A percentile compares a stretch with the other conserved stretches of the same genome.
These are phyloP conservation scores for Bipolaris bicolor DNA, from an alignment of 2,329 filamentous ascomycete species.

Conservation along the genomic window DNA sequence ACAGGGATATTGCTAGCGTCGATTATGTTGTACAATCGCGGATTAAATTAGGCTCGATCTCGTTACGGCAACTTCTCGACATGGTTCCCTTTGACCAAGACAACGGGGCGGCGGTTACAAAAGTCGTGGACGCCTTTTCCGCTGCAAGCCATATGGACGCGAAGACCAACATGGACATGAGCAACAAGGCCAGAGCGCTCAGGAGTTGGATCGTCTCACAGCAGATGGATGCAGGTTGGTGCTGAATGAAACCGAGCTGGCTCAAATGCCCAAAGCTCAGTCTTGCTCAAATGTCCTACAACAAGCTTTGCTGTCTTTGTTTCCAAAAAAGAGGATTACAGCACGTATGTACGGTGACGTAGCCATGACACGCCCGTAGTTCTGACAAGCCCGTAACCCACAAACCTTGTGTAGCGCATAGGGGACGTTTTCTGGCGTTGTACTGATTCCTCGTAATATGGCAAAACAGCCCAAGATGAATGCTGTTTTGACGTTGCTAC, in stretches of 20 bases:
- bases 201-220: slow-evolving; percentile 26
- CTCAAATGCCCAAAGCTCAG: neutral
- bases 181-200: slow-evolving; percentile 28
- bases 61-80: slow-evolving; percentile 30
- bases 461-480: too few relatives aligned
- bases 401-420: neutral
- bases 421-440: neutral
- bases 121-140: slow-evolving; percentile 33
- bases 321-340: neutral
- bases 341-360: neutral
- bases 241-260: neutral
- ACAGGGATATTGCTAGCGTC: slow-evolving; percentile 17
- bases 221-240: neutral
- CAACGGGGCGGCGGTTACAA: slow-evolving; percentile 11
- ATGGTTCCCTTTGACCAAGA: slow-evolving; percentile 26
- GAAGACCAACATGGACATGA: slow-evolving; percentile 5
- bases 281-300: neutral
- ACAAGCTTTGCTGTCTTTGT: neutral
- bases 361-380: neutral
- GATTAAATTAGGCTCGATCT: slow-evolving; percentile 34
- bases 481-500: neutral
- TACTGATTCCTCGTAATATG: neutral
- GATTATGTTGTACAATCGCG: slow-evolving; percentile 30
- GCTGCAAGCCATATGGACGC: slow-evolving; percentile 30
- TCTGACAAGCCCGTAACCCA: too few relatives aligned